Evolutionary conservation across 1,284 basidiomycete species (phyloP).

Genomic region (Baeospora myosura): DNA sequence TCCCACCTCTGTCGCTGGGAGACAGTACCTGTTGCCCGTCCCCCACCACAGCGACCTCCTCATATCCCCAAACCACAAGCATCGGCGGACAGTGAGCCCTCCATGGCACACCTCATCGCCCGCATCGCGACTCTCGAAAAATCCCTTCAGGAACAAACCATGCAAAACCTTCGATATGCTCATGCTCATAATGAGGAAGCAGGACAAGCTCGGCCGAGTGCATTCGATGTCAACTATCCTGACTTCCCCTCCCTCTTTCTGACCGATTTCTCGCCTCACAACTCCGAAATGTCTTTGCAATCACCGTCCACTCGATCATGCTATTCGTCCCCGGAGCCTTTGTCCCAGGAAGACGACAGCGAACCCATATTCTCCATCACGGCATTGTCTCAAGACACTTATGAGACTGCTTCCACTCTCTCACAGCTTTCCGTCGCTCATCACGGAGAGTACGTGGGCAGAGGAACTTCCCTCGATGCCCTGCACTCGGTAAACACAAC

Average conservation of each 20-base stretch:
- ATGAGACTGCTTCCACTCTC: background rate
- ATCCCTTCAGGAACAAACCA: slow-evolving; percentile 23
- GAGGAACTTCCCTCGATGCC: slow-evolving; percentile 30
- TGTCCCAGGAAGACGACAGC: slow-evolving; percentile 12
- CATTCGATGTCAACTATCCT: slow-evolving; percentile 12
- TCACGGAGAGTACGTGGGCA: slow-evolving; percentile 33
- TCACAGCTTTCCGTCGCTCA: slow-evolving; percentile 31
- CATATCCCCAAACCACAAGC: slow-evolving; percentile 14
- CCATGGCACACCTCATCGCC: slow-evolving; percentile 32
- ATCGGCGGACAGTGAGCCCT: slow-evolving; percentile 18
- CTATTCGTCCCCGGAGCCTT: slow-evolving; percentile 18
- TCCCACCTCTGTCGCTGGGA: slow-evolving; percentile 50
- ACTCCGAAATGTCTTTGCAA: slow-evolving; percentile 12
- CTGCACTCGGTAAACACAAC: slow-evolving; percentile 27
- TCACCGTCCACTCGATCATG: slow-evolving; percentile 13
- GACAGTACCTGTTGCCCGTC: slow-evolving; percentile 39
- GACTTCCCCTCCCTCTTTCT: slow-evolving; percentile 10
- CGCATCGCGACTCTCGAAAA: slow-evolving; percentile 36
- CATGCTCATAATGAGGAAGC: too few relatives aligned
- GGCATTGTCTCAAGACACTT: background rate
- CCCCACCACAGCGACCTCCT: slow-evolving; percentile 40
- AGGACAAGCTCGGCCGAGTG: too few relatives aligned
- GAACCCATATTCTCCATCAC: slow-evolving; percentile 1
- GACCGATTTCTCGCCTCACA: slow-evolving; percentile 14
- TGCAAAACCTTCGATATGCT: slow-evolving; percentile 7